Percentiles rank a stretch among this genome's conserved stretches.
Evolutionary conservation across 1,284 basidiomycete genomes (phyloP).

Genomic region (Moniliophthora roreri): DNA sequence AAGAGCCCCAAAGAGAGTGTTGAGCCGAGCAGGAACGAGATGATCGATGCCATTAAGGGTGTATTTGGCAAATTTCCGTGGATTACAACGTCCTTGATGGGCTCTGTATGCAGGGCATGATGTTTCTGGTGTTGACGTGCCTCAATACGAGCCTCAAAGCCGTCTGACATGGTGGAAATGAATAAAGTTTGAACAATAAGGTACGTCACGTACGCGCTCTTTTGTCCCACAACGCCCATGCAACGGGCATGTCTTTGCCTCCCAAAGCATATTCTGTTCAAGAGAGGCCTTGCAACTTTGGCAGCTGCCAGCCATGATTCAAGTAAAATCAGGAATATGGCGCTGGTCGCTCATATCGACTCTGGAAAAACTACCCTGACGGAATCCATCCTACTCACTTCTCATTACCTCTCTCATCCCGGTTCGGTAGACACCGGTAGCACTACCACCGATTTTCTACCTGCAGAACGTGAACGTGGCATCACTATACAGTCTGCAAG

Average conservation of each 20-base stretch:
- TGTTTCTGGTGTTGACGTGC: conserved; percentile 34
- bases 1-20: conserved; percentile 56
- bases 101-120: conserved; percentile 55
- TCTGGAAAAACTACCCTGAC: conserved; percentile 92
- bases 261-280: conserved; percentile 13
- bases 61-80: conserved; percentile 80
- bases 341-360: conserved; percentile 85
- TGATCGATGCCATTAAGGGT: conserved; percentile 67
- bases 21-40: conserved; percentile 75
- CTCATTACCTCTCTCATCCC: conserved; percentile 69
- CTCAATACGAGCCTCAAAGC: conserved; percentile 46
- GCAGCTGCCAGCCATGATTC: conserved; percentile 39
- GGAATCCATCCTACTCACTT: conserved; percentile 81
- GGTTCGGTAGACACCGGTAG: conserved; percentile 89
- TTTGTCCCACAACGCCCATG: background rate
- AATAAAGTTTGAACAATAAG: conserved; percentile 5
- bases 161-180: conserved; percentile 23
- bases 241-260: background rate
- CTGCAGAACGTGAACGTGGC: conserved; percentile 85
- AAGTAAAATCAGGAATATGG: conserved; percentile 68
- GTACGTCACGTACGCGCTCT: background rate
- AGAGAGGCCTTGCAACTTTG: conserved; percentile 23
- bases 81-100: conserved; percentile 31
- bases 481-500: conserved; percentile 93
- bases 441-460: conserved; percentile 89